phyloP scores from a whole-genome alignment of 352 stramenopile species.

The Phytophthora pseudosyringae region DNA sequence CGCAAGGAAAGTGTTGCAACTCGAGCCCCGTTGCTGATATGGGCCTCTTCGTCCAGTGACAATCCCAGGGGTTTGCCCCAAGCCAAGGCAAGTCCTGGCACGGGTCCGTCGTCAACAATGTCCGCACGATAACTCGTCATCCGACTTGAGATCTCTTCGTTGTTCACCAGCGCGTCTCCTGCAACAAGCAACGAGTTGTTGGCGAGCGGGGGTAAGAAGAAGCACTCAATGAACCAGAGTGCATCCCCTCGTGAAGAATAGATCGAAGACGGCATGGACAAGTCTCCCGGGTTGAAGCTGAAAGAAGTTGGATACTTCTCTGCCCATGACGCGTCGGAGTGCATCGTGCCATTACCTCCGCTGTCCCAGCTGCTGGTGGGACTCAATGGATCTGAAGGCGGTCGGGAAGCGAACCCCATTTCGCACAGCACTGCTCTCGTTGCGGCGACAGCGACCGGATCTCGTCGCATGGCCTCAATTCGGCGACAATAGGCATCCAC shows the following conservation, averaged over 20 bases:
- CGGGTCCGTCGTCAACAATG: conserved; percentile 13
- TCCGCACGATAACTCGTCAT: conserved; percentile 24
- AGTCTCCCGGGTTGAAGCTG: conserved; percentile 23
- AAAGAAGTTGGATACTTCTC: conserved; percentile 23
- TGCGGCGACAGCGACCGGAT: conserved; percentile 47
- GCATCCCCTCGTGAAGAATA: conserved; percentile 43
- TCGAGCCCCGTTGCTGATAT: conserved; percentile 22
- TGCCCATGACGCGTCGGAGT: conserved; percentile 12
- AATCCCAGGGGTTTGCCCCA: conserved; percentile 69
- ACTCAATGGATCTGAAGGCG: conserved; percentile 13
- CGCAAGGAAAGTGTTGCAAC: conserved; percentile 14
- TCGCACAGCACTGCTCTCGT: conserved; percentile 37
- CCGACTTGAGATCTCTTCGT: conserved; percentile 30
- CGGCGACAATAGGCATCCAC: conserved; percentile 56
- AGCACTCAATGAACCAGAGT: conserved; percentile 63
- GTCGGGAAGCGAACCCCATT: conserved; percentile 26
- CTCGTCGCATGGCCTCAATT: conserved; percentile 45
- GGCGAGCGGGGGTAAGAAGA: conserved; percentile 46
- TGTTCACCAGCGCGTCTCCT: conserved; percentile 37
- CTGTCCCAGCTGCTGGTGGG: conserved; percentile 22
- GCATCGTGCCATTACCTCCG: background rate
- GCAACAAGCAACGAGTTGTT: conserved; percentile 48
- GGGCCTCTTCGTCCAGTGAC: conserved; percentile 70
- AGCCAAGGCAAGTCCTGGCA: conserved; percentile 59
- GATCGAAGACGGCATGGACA: conserved; percentile 34